Conservation (phyloP, 148 eudicot species). For the Rhododendron simsii region DNA sequence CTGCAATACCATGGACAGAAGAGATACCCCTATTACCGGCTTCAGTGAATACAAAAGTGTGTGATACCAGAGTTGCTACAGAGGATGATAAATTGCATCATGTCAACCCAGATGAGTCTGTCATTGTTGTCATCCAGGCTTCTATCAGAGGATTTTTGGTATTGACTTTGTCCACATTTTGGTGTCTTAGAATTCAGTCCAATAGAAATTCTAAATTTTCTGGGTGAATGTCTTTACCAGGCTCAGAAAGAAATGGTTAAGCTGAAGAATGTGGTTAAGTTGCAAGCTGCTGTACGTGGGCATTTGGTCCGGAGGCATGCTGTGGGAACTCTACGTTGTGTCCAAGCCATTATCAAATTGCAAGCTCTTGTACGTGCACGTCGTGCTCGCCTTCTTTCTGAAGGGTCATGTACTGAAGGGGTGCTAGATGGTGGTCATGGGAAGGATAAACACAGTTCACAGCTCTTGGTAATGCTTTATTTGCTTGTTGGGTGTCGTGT, state of each 20-base stretch:
- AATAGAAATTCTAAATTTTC: background rate
- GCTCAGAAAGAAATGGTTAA: slow-evolving; percentile 44
- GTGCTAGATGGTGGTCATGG: slow-evolving; percentile 10
- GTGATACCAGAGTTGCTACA: slow-evolving; percentile 22
- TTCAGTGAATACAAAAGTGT: slow-evolving; percentile 25
- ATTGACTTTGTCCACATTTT: slow-evolving; percentile 7
- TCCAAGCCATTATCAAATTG: slow-evolving; percentile 79
- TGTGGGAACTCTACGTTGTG: slow-evolving; percentile 77
- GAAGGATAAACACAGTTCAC: slow-evolving; percentile 9
- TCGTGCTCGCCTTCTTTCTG: slow-evolving; percentile 26
- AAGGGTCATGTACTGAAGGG: slow-evolving; percentile 16
- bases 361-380: slow-evolving; percentile 80
- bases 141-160: slow-evolving; percentile 71
- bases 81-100: slow-evolving; percentile 25
- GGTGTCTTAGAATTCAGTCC: background rate
- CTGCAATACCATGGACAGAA: slow-evolving; percentile 31
- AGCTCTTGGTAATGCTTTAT: slow-evolving; percentile 36
- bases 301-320: slow-evolving; percentile 80
- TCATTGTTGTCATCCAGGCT: slow-evolving; percentile 53
- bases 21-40: slow-evolving; percentile 34
- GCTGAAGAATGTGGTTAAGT: slow-evolving; percentile 55
- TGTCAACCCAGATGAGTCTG: slow-evolving; percentile 40
- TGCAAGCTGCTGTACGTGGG: slow-evolving; percentile 94
- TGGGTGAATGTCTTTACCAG: slow-evolving; percentile 32
- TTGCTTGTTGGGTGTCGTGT: slow-evolving; percentile 3